Base-by-base conservation (phyloP, 2,329 filamentous ascomycete species). In the Trichoderma semiorbis region DNA sequence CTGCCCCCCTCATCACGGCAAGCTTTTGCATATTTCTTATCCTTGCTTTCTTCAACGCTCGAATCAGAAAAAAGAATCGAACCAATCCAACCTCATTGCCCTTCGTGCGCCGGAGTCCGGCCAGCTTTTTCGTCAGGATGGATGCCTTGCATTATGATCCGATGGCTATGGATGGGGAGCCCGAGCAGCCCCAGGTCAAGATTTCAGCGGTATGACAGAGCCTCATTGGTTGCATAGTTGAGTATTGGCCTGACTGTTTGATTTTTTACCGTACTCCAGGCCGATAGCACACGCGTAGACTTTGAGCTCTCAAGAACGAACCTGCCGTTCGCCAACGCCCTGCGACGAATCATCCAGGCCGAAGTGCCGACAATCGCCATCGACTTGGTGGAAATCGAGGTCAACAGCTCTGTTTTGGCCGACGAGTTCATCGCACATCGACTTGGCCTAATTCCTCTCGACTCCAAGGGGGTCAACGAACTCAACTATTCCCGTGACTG, bases 371-470 rank as follows among this genome's bases (percentile, higher is more conserved):
- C 94, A 28, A 91, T 98, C 77, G 95, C 96, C 74, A 95, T 98
- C 81, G 95, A 99, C 79, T 89, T 97, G 16, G 95, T 98, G 74
- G 94, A 98, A 81, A 91, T 99, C 75, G 91, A 97, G 79, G 89
- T 88, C 78, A 99, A 99, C 85, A 97, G 92, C 72, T 97, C 95
- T n/a, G 95, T 98, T 5, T 90, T 98, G 16, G 93, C 95, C 73
- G 95, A 99, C 82, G 95, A 99, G 83, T 97, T 98, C 82, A 91
- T 99, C 76, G 92, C 93, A 63, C 95, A 98, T 82, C 92, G 95
- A 60, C 88, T 99, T 16, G 95, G 96, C 36, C 89, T 98, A 61
- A 90, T 98, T 71, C 96, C 96, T 1, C 89, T 99, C 62, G 91
- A 92, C 80, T 93, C 93, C 72, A 93, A 93, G 78, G 92, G 93